Evolutionary conservation across 352 stramenopile species (phyloP), one percentile per base, ranked within the genome.

Genomic region (Pythium folliculosum): DNA sequence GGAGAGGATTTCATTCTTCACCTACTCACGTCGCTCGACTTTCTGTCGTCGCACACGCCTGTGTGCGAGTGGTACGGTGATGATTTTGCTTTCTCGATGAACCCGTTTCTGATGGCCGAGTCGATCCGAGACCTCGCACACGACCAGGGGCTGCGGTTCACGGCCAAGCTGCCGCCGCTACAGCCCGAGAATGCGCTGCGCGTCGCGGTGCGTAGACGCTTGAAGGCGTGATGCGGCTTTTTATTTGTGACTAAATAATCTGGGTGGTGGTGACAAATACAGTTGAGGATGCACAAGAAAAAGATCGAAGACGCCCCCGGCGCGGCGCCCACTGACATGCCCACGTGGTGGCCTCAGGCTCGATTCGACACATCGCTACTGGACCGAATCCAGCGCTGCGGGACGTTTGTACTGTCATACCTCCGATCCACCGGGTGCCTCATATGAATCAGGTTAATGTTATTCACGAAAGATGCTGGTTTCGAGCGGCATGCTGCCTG

Each of bases 41-140:
- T 77, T 47, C 55, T 91, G 13, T 70, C 54, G 6, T 49, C 32
- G 21, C 47, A 68, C 25, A 55, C 44, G 9, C 75, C 84, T 52
- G 73, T 85, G 1, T 60, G 78, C 48, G 81, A 88, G 53, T 92
- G 81, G 84, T 92, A 89, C 55, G 80, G 84, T 30, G 78, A 92
- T n/a, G 84, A 90, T 54, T 92, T 92, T 58, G 75, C 77, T 6
- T 78, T 88, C 54, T 73, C 81, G 40, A 65, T 83, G 50, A 92
- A 90, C 52, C 84, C 81, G 49, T 92, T 92, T 66, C 77, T 92
- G 65, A 77, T 69, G 10, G 69, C 69, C 48, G 64, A 73, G 49
- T 89, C 83, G 19, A 60, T 91, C 22, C 64, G 73, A 3, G 80
- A 91, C 58, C 77, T 76, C 49, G 81, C 71, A 0, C 53, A 81